These are phyloP conservation scores for Mycena indigotica DNA, from an alignment of 768 basidiomycete genomes.

Conservation along the genomic window DNA sequence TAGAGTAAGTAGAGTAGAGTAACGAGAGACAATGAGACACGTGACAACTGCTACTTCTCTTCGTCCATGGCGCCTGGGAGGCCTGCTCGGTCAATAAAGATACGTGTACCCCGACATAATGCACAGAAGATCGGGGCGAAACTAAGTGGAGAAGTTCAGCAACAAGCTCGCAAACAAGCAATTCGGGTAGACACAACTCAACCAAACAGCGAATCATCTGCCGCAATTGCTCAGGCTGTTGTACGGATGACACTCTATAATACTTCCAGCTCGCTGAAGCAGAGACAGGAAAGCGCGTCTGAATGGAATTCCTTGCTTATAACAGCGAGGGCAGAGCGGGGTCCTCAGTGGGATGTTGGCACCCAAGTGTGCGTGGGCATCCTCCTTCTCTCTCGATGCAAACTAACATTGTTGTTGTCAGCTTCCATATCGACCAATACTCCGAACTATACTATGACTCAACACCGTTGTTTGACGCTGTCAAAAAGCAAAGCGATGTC, in stretches of 20 bases:
- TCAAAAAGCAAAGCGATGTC: constrained; percentile 49
- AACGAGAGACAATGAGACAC: neutral
- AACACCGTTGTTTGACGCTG: constrained; percentile 55
- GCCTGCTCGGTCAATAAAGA: constrained; percentile 56
- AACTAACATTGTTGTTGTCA: constrained; percentile 28
- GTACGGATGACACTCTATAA: constrained; percentile 44
- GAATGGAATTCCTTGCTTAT: constrained; percentile 84
- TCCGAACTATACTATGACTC: constrained; percentile 78
- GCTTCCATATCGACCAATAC: constrained; percentile 74
- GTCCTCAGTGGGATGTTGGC: constrained; percentile 86
- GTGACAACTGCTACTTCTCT: neutral
- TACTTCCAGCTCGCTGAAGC: neutral
- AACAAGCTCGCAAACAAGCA: constrained; percentile 50
- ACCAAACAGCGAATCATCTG: constrained; percentile 56
- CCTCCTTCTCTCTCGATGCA: neutral
- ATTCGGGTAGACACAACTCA: constrained; percentile 62
- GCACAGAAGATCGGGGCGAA: constrained; percentile 71
- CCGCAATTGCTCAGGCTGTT: constrained; percentile 59
- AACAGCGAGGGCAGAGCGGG: constrained; percentile 77
- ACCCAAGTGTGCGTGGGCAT: constrained; percentile 71
- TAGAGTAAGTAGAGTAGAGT: constrained; percentile 11
- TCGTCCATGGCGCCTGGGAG: constrained; percentile 60
- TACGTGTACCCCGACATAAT: constrained; percentile 75
- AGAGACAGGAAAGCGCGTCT: constrained; percentile 67
- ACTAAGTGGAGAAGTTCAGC: constrained; percentile 59